Percentiles rank a stretch among this genome's conserved stretches.
phyloP scores from a whole-genome alignment of 1,139 yeast species.

The Diutina neorugosa region DNA sequence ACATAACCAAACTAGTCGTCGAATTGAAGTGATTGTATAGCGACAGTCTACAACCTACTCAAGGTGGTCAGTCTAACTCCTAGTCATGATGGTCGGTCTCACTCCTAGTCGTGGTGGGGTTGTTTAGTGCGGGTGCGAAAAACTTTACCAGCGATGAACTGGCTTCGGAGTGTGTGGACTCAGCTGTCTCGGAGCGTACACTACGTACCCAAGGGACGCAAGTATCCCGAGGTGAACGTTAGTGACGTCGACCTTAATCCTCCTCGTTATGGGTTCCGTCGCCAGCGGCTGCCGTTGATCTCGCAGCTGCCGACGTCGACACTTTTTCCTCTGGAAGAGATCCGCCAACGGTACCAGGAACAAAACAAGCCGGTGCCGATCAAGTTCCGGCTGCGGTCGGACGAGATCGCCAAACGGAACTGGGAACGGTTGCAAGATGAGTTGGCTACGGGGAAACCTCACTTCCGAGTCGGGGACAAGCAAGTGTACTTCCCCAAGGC shows the following conservation, averaged over 20 bases:
- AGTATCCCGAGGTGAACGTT: conserved; percentile 30
- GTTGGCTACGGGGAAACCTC: conserved; percentile 57
- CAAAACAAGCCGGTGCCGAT: conserved; percentile 34
- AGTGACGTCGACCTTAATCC: conserved; percentile 27
- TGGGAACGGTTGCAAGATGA: conserved; percentile 37
- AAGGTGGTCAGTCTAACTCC: no score
- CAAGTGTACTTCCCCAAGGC: conserved; percentile 77
- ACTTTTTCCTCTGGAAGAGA: conserved; percentile 28
- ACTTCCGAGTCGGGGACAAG: conserved; percentile 67
- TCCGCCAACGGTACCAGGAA: conserved; percentile 21
- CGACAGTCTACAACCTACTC: no score
- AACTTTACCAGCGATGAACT: conserved; percentile 1
- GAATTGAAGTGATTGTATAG: no score
- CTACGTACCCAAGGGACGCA: conserved; percentile 19
- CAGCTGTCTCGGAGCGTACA: conserved; percentile 15
- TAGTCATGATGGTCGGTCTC: no score
- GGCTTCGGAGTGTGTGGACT: background rate
- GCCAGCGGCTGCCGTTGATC: conserved; percentile 26
- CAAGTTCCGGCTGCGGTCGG: conserved; percentile 23
- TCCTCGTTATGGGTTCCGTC: conserved; percentile 29
- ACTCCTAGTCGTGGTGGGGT: background rate
- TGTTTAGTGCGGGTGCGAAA: background rate
- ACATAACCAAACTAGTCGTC: no score
- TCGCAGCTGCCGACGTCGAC: conserved; percentile 30
- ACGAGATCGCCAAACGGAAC: conserved; percentile 27